These are phyloP conservation scores for Brassica juncea DNA, from an alignment of 345 rosid genomes.

Conservation along the genomic window DNA sequence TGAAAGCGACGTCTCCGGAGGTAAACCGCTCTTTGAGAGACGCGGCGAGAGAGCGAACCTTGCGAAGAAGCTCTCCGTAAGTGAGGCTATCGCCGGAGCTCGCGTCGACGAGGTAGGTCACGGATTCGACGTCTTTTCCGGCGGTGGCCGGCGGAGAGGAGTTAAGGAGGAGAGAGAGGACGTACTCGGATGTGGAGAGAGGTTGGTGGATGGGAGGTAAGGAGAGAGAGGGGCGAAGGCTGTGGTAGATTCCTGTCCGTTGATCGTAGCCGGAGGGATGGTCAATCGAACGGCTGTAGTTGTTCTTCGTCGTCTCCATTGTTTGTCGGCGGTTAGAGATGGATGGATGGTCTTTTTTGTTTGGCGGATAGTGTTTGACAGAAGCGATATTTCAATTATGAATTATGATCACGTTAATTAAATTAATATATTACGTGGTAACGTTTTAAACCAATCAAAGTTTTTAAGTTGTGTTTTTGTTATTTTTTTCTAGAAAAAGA, in stretches of 20 bases:
- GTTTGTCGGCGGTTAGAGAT: slow-evolving; percentile 19
- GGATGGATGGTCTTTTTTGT: background rate
- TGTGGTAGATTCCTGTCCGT: slow-evolving; percentile 52
- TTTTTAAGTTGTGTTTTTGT: background rate
- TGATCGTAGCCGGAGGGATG: slow-evolving; percentile 55
- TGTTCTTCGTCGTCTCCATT: slow-evolving; percentile 31
- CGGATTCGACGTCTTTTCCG: slow-evolving; percentile 32
- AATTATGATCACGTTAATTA: background rate
- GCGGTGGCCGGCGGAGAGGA: slow-evolving; percentile 37
- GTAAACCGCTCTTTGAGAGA: slow-evolving; percentile 46
- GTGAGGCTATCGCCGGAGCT: slow-evolving; percentile 46
- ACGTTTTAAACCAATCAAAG: slow-evolving; percentile 9
- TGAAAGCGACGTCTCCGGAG: slow-evolving; percentile 60
- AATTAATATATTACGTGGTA: slow-evolving; percentile 28
- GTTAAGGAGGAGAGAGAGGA: slow-evolving; percentile 52
- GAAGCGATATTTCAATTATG: background rate
- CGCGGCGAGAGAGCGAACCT: slow-evolving; percentile 50
- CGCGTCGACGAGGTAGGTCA: slow-evolving; percentile 51
- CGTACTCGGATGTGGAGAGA: slow-evolving; percentile 54
- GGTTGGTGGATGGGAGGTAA: slow-evolving; percentile 53
- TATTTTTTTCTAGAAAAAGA: slow-evolving; percentile 9
- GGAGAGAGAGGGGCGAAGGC: slow-evolving; percentile 51
- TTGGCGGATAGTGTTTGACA: slow-evolving; percentile 12
- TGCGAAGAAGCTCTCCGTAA: slow-evolving; percentile 49
- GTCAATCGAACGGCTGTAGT: slow-evolving; percentile 32